These are phyloP conservation scores for Panus rudis DNA, from an alignment of 768 basidiomycete species.

Conservation along the genomic window DNA sequence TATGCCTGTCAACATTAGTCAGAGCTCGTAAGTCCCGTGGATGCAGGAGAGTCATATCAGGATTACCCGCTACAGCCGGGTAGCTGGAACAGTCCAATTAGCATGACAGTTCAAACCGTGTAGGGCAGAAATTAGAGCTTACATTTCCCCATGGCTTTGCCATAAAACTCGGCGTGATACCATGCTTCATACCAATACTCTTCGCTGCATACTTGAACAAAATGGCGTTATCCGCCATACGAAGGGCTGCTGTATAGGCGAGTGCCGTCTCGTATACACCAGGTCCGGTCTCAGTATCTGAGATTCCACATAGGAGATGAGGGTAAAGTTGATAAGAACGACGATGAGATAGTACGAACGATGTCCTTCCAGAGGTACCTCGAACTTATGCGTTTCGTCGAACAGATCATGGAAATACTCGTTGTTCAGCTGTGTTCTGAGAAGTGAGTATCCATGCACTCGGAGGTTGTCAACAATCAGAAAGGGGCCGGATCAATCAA, in stretches of 20 bases:
- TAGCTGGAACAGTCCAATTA: slow-evolving; percentile 40
- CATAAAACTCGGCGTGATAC: slow-evolving; percentile 95
- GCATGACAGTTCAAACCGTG: background rate
- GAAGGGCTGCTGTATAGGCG: slow-evolving; percentile 68
- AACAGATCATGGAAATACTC: slow-evolving; percentile 88
- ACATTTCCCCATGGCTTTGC: slow-evolving; percentile 95
- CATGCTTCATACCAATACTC: slow-evolving; percentile 84
- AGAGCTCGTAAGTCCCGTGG: background rate
- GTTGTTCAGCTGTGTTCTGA: slow-evolving; percentile 84
- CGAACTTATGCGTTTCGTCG: slow-evolving; percentile 65
- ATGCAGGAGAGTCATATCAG: background rate
- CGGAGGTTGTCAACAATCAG: background rate
- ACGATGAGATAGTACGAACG: slow-evolving; percentile 48
- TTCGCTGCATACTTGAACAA: slow-evolving; percentile 92
- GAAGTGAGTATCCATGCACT: slow-evolving; percentile 97
- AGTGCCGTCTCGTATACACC: slow-evolving; percentile 85
- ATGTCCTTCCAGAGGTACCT: slow-evolving; percentile 79
- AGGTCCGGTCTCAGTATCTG: slow-evolving; percentile 91
- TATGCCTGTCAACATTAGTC: slow-evolving; percentile 48
- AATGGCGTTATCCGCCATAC: slow-evolving; percentile 88
- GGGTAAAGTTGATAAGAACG: background rate
- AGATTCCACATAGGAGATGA: background rate
- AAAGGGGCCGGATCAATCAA: background rate
- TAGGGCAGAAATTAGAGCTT: slow-evolving; percentile 19
- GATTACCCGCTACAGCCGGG: slow-evolving; percentile 91